Evolutionary conservation across 768 basidiomycete genomes (phyloP).

Genomic region (Suillus spraguei): DNA sequence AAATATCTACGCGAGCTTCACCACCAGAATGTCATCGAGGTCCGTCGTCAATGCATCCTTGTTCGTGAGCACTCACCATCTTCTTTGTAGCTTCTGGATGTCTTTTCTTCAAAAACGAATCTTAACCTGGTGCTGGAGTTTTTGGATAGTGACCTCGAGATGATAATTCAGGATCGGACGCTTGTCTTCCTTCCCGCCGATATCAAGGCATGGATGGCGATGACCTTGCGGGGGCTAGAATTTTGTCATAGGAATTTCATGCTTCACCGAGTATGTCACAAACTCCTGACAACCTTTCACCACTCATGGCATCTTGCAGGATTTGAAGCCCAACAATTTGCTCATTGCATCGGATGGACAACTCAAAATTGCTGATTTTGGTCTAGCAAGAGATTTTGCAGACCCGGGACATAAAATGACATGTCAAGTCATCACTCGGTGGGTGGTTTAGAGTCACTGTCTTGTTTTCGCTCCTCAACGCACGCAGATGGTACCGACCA

Average conservation of each 20-base stretch:
- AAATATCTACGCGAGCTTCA: slow-evolving; percentile 93
- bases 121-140: slow-evolving; percentile 97
- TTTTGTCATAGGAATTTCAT: slow-evolving; percentile 96
- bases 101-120: slow-evolving; percentile 95
- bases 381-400: slow-evolving; percentile 94
- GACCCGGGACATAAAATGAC: slow-evolving; percentile 98
- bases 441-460: slow-evolving; percentile 25
- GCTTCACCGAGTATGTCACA: slow-evolving; percentile 76
- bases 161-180: slow-evolving; percentile 91
- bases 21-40: slow-evolving; percentile 96
- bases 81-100: slow-evolving; percentile 78
- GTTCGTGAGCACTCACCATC: background rate
- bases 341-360: slow-evolving; percentile 89
- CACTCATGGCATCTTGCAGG: slow-evolving; percentile 49
- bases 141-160: slow-evolving; percentile 94
- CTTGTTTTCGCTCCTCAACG: slow-evolving; percentile 9
- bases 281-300: background rate
- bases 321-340: slow-evolving; percentile 98
- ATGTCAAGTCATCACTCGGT: slow-evolving; percentile 97
- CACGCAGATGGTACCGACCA: slow-evolving; percentile 93
- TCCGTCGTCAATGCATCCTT: slow-evolving; percentile 31
- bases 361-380: slow-evolving; percentile 98
- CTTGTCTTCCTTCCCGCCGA: slow-evolving; percentile 94
- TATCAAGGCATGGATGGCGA: slow-evolving; percentile 98
- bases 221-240: slow-evolving; percentile 97